These are phyloP conservation scores for Sungouiella blattae DNA, from an alignment of 805 yeast species.

Conservation along the genomic window DNA sequence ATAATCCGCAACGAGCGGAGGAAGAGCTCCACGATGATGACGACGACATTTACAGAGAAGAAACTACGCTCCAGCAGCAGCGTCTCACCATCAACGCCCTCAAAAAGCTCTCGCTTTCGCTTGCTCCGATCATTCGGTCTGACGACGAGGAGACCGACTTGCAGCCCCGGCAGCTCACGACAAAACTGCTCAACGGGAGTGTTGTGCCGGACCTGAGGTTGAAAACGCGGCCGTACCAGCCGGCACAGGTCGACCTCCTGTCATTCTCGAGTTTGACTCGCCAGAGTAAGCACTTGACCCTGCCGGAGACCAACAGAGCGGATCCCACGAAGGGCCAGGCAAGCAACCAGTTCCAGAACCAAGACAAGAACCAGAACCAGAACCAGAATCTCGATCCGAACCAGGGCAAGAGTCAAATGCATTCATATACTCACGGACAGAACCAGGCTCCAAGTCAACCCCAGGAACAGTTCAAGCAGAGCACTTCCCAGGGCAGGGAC, in stretches of 20 bases:
- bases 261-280: conserved; percentile 43
- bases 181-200: conserved; percentile 4
- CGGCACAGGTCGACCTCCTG: conserved; percentile 44
- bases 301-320: neutral
- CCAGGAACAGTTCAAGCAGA: neutral
- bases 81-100: conserved; percentile 40
- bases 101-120: conserved; percentile 40
- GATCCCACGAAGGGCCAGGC: neutral
- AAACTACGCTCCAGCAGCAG: conserved; percentile 39
- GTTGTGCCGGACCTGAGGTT: neutral
- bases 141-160: conserved; percentile 17
- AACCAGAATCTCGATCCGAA: too few relatives aligned
- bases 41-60: conserved; percentile 30
- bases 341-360: neutral
- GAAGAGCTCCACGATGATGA: conserved; percentile 4
- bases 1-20: neutral
- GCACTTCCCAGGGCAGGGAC: neutral
- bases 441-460: too few relatives aligned
- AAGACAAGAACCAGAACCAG: neutral
- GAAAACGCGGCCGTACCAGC: conserved; percentile 34
- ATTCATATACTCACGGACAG: neutral
- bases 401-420: too few relatives aligned
- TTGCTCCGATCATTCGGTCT: conserved; percentile 32
- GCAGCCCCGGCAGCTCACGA: conserved; percentile 5
- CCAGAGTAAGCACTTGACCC: conserved; percentile 22